Base-by-base conservation (phyloP, 257 asterid genomes). In the Oldenlandia corymbosa region DNA sequence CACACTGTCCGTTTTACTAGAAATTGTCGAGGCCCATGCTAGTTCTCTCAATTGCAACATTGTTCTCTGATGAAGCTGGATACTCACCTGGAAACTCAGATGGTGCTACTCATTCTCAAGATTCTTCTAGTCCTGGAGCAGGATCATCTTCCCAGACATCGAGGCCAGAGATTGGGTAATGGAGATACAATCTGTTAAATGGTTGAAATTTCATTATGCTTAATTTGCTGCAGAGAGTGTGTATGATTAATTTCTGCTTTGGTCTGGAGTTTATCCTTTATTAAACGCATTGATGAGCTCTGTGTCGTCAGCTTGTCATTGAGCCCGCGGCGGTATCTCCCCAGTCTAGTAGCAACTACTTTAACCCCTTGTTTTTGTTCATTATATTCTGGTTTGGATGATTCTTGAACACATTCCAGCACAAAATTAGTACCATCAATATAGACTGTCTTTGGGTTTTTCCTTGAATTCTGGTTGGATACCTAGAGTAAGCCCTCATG, bases 11-110 rank as follows among this genome's bases (percentile, higher is more conserved):
- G 23, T 75, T 68, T 60, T 68, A 70, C 62, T 58, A 79, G 84
- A 73, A 67, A 73, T 70, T 76, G 59, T 79, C 79, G 58, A 71
- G 77, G 76, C 84, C 84, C 57, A 79, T 79, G 81, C 49, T 79
- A 52, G 61, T 53, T 62, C 84, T 79, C 56, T 69, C 81, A 58
- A 68, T 79, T 26, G 75, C 84, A 56, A 73, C 84, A n/a, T 26
- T 73, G 60, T 79, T 79, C 73, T 69, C 79, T 20, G 78, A 76
- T 64, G 57, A 70, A 59, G 65, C 71, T 56, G 58, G 58, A 53
- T 68, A 61, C 61, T 14, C 37, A 0, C 41, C 66, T 16, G 81
- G 73, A 16, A 11, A 68, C 60, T 51, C 65, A 41, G 30, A 47
- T 37, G 60, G 43, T 57, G 43, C 51, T 24, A 46, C 10, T 67